Evolutionary conservation across 441 rosid genomes (phyloP).

Genomic region (Gossypium aridum): DNA sequence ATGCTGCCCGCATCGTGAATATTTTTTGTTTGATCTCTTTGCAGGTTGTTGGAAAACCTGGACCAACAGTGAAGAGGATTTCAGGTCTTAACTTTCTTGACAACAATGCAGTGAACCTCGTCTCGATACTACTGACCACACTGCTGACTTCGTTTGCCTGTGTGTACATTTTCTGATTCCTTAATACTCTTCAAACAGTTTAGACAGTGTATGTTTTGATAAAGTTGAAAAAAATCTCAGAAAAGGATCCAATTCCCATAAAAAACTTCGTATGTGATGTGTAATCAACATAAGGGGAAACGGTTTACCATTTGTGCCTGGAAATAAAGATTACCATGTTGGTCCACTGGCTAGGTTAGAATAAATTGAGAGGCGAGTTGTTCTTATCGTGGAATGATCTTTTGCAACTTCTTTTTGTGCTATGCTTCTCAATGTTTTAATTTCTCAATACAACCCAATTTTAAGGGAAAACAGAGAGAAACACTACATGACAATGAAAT

Average conservation of each 20-base stretch:
- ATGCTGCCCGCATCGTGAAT: background rate
- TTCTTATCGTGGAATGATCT: background rate
- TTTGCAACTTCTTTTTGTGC: background rate
- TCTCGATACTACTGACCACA: slow-evolving; percentile 56
- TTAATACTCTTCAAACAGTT: background rate
- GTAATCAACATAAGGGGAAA: background rate
- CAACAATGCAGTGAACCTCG: slow-evolving; percentile 85
- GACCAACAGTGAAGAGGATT: slow-evolving; percentile 83
- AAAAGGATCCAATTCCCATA: background rate
- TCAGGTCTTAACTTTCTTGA: slow-evolving; percentile 77
- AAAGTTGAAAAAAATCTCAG: background rate
- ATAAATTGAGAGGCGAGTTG: background rate
- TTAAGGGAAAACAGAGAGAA: too few species aligned
- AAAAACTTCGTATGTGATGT: background rate
- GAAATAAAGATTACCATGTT: too few species aligned
- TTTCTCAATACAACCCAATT: too few species aligned
- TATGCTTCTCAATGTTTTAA: too few species aligned
- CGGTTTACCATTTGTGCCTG: background rate
- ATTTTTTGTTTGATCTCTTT: background rate
- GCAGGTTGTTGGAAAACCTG: slow-evolving; percentile 91
- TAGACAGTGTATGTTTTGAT: background rate
- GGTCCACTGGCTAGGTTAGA: background rate
- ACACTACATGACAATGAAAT: too few species aligned
- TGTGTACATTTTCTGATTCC: slow-evolving; percentile 53
- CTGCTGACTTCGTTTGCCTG: slow-evolving; percentile 54